phyloP scores from a whole-genome alignment of 352 stramenopile genomes.

The Phytophthora litchii region DNA sequence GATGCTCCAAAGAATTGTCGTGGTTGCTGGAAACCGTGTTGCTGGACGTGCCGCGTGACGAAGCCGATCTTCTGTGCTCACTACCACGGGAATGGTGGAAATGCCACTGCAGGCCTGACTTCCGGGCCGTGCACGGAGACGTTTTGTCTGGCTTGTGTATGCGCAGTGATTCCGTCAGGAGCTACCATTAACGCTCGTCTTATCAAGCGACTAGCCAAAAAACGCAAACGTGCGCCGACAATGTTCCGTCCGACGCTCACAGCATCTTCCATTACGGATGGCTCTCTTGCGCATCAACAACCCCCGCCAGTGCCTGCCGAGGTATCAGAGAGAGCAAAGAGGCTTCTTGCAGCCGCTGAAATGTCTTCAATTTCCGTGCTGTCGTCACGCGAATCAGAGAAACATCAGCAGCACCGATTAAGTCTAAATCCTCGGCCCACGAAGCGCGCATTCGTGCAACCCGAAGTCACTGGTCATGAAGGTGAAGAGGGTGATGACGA shows the following conservation, averaged over 20 bases:
- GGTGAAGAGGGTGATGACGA: neutral
- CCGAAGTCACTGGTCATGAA: slow-evolving; percentile 18
- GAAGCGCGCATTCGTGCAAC: slow-evolving; percentile 33
- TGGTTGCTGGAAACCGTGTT: slow-evolving; percentile 71
- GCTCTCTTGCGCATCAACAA: slow-evolving; percentile 29
- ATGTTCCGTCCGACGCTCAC: slow-evolving; percentile 48
- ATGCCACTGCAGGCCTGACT: slow-evolving; percentile 20
- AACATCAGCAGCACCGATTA: slow-evolving; percentile 66
- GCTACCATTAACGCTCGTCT: slow-evolving; percentile 73
- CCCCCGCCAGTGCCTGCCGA: neutral
- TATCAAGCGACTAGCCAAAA: slow-evolving; percentile 69
- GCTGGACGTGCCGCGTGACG: slow-evolving; percentile 64
- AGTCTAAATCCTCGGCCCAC: slow-evolving; percentile 48
- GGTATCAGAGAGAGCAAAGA: slow-evolving; percentile 25
- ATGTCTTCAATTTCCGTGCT: slow-evolving; percentile 70
- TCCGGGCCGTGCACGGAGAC: slow-evolving; percentile 68
- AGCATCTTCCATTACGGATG: slow-evolving; percentile 35
- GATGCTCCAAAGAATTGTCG: slow-evolving; percentile 59
- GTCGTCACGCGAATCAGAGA: slow-evolving; percentile 76
- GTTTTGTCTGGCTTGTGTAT: slow-evolving; percentile 78
- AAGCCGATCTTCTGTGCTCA: slow-evolving; percentile 82
- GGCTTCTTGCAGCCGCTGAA: slow-evolving; percentile 33
- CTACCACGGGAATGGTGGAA: slow-evolving; percentile 41
- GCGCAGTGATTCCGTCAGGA: slow-evolving; percentile 63
- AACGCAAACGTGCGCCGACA: slow-evolving; percentile 44